Evolutionary conservation across 352 stramenopile species (phyloP), one percentile per base, ranked within the genome.

Genomic region (Phytophthora uliginosa): DNA sequence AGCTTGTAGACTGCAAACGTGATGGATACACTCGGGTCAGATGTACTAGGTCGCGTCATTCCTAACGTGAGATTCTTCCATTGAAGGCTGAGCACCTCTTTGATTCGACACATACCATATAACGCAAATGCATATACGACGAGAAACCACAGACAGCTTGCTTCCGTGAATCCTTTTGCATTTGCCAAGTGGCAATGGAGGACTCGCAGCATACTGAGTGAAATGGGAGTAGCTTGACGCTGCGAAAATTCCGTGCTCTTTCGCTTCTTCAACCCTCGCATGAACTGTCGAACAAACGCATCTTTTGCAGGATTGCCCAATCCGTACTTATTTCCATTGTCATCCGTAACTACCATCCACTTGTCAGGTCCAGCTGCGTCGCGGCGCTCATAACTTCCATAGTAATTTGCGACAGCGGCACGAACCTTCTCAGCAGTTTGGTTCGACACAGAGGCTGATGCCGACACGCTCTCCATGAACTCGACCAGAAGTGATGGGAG

Each of bases 41-140:
- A 24, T 3, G 28, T 26, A 40, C 63, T 54, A 1, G 1, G n/a
- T 31, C 63, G 31, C 8, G 53, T 63, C 53, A 63, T 15, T 6
- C 53, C 63, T 58, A 63, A 28, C 4, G 53, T 59, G 26, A 58
- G 3, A 28, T 63, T 69, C n/a, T 63, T 63, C 42, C 63, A 55
- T 24, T 64, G 54, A 3, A 65, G 47, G 5, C 31, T 60, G 17
- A 59, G 18, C 15, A 71, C 36, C 33, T 71, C 63, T 6, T 71
- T 65, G 24, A 71, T 59, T 18, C 54, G 55, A 36, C 54, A 71
- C 55, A 64, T 71, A 9, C 54, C 34, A 26, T 71, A 71, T 4
- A 65, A 65, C 20, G 64, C 22, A 38, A 71, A 60, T 3, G 56
- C 45, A 1, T 33, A 60, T 18, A 65, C 56, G 17, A 55, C 55